These are phyloP conservation scores for Pistacia atlantica DNA, from an alignment of 345 rosid genomes.

Conservation along the genomic window DNA sequence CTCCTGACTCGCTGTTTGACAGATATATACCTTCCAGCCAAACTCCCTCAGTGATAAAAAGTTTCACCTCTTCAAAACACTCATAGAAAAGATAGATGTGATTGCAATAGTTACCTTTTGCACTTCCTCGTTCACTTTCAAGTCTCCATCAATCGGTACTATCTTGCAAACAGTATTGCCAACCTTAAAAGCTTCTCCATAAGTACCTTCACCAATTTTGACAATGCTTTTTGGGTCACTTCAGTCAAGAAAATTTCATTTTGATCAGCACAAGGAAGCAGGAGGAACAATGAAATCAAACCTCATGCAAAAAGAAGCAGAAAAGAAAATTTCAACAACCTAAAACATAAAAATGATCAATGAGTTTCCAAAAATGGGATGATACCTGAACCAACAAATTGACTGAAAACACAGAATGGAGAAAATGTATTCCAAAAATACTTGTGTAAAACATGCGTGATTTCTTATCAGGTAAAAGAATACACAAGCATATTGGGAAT, in stretches of 20 bases:
- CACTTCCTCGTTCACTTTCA: constrained; percentile 84
- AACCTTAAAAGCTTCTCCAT: constrained; percentile 87
- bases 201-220: constrained; percentile 98
- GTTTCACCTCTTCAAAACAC: constrained; percentile 6
- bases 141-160: constrained; percentile 94
- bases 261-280: constrained; percentile 20
- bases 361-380: background rate
- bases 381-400: background rate
- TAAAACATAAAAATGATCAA: background rate
- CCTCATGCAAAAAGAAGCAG: constrained; percentile 2
- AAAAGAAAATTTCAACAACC: constrained; percentile 5
- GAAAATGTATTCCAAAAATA: background rate
- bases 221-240: constrained; percentile 69
- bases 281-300: constrained; percentile 8
- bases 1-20: background rate
- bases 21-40: background rate
- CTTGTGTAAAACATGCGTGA: background rate
- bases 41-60: background rate
- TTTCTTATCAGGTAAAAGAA: background rate
- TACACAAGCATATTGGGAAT: background rate
- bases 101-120: constrained; percentile 63
- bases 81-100: background rate
- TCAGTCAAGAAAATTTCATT: constrained; percentile 28
- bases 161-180: constrained; percentile 89
- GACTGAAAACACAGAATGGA: background rate